Evolutionary conservation across 2,329 filamentous ascomycete genomes (phyloP), one percentile per base, ranked within the genome.

Genomic region (Balansia obtecta): DNA sequence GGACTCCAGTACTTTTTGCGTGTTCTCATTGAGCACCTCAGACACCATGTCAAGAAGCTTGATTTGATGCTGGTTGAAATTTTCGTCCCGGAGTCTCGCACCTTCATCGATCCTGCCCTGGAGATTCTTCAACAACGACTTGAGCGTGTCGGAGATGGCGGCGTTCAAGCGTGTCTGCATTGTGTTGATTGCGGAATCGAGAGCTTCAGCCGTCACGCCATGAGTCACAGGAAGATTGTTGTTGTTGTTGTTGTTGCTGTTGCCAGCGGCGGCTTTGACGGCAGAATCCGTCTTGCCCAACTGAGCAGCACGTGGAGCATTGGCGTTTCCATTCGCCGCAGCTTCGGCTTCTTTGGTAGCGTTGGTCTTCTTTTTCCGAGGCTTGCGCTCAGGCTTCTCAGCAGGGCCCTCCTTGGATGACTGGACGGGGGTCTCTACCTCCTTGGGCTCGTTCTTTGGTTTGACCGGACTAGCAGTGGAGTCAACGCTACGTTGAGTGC

Each of bases 1-100:
- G 53, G 81, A 82, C 53, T 82, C 75, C 38, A 96, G 75, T 20
- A 87, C 86, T 59, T 85, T 83, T 65, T 83, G 75, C 18, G 79
- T 81, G 61, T 82, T 82, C 53, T 76, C 73, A 55, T 78, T 80
- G 45, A 85, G 70, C 34, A 82, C 77, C 34, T 76, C 70, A 4
- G 77, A 79, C 38, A 82, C 76, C 63, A 77, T 72, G 54, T 78
- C 73, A 41, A 82, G 68, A 16, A 82, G 66, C 57, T 74, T 73
- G 16, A 73, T 65, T 60, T 79, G 76, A 52, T 74, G 74, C 56
- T 70, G 64, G 52, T 73, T 71, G 58, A 79, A 79, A 52, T 69
- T 71, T 45, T 70, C 67, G 50, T 79, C 75, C 12, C 76, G 72
- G 39, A 64, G 62, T 43, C 71, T 69, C 40, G 75, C 71, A 45